Base-by-base conservation (phyloP, 75 land plant species). In the Pseudotsuga menziesii region DNA sequence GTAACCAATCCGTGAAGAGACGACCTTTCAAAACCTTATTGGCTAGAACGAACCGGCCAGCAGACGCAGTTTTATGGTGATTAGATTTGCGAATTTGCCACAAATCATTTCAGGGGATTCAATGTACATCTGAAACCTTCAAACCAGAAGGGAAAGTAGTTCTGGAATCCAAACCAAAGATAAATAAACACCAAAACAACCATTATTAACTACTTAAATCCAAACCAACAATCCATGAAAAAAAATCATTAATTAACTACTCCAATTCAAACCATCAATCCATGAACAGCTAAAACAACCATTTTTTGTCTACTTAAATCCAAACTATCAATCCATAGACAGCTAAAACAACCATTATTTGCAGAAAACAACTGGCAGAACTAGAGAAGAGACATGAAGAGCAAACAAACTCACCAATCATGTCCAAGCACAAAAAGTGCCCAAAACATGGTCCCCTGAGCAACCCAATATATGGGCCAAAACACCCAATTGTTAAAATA, bases 361-460 rank as follows among this genome's bases (percentile, higher is more conserved):
- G 22, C 20, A 60, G 23, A 23, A 72, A 72, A 20, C 4, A 3
- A 52, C 66, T 23, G 59, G 15, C 25, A 71, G 13, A 32, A 63
- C 23, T 19, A 39, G 26, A 5, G 20, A 39, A 58, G 2, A 56
- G n/a, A 44, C 1, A 0, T 22, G 44, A 70, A 25, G 32, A 54
- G 35, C 59, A 16, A n/a, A 32, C 25, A 17, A 22, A 56, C 78
- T 69, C 81, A 95, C 98, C 98, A 96, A 78, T 96, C 98, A 77
- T 96, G 98, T 9, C 97, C 98, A 54, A 96, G 92, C 26, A 96
- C 97, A 76, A 96, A 94, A 56, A 96, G 83, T 2, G 98, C 98
- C 98, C 97, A 96, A 70, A 94, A 96, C 98, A 96, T 94, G 35
- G 98, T 96, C 2, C 98, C 98, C 84, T 96, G 98, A 20, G 91